phyloP scores from a whole-genome alignment of 2,329 filamentous ascomycete species.

The Sclerotinia glacialis region DNA sequence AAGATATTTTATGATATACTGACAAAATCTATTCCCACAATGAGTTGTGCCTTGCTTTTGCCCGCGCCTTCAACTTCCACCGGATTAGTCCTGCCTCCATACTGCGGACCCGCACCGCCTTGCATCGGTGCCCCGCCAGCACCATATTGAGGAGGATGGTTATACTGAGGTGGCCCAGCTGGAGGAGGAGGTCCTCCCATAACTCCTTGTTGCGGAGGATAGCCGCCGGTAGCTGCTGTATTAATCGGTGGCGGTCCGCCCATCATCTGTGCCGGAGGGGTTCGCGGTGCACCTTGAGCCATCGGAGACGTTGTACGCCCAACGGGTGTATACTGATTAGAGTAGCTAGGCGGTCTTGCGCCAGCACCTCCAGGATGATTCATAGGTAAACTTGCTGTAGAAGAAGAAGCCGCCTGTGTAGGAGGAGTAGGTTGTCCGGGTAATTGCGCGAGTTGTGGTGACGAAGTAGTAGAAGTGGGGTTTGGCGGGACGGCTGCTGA shows the following conservation, averaged over 20 bases:
- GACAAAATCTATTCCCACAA: constrained; percentile 98
- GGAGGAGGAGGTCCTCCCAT: constrained; percentile 38
- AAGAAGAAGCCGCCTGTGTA: constrained; percentile 46
- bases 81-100: constrained; percentile 43
- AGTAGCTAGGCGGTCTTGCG: constrained; percentile 63
- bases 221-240: constrained; percentile 58
- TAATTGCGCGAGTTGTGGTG: constrained; percentile 33
- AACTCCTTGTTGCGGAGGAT: constrained; percentile 52
- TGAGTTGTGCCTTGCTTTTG: constrained; percentile 92
- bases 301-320: constrained; percentile 50
- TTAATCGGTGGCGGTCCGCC: constrained; percentile 67
- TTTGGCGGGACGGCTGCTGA: constrained; percentile 41
- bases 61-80: constrained; percentile 84
- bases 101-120: constrained; percentile 34
- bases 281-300: constrained; percentile 36
- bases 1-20: constrained; percentile 42
- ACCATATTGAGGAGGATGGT: constrained; percentile 38
- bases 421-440: constrained; percentile 30
- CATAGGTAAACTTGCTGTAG: constrained; percentile 56
- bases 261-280: constrained; percentile 41
- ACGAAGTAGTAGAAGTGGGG: constrained; percentile 35
- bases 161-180: constrained; percentile 39
- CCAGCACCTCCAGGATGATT: constrained; percentile 58
- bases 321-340: constrained; percentile 53
- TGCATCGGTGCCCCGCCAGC: constrained; percentile 30